Percentiles rank a stretch among this genome's conserved stretches.
Evolutionary conservation across 225 moss, liverwort and hornwort species (phyloP).

Genomic region (Thuidium tamariscinum): DNA sequence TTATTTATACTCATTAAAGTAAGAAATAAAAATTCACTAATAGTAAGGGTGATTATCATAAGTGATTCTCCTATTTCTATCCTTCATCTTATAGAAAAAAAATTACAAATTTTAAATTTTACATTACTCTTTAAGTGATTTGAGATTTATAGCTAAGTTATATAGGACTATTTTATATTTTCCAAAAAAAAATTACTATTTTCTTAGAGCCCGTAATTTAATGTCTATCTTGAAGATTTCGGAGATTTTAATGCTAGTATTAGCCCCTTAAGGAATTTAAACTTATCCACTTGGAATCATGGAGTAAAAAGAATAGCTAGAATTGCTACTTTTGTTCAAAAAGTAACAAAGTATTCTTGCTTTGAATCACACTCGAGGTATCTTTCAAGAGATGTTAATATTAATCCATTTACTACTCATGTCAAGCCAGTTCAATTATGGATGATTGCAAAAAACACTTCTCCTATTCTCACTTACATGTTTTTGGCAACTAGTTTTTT

Average conservation of each 20-base stretch:
- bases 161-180: background rate
- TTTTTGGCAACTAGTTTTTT: too few relatives aligned
- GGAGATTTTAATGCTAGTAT: background rate
- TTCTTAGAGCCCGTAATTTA: background rate
- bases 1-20: too few relatives aligned
- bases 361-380: background rate
- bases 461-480: too few relatives aligned
- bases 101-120: background rate
- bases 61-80: background rate
- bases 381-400: background rate
- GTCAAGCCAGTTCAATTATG: too few relatives aligned
- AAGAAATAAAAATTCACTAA: too few relatives aligned
- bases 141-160: background rate
- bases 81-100: rapidly evolving
- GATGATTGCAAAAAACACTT: too few relatives aligned
- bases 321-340: too few relatives aligned
- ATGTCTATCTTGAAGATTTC: background rate
- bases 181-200: background rate
- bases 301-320: background rate
- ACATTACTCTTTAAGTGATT: background rate
- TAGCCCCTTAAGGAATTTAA: background rate
- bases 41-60: background rate
- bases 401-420: background rate
- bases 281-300: background rate
- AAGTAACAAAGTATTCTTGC: background rate